Percentiles rank a stretch among this genome's conserved stretches.
Conservation (phyloP, 176 grass and related monocot species). For the Eleusine indica region DNA sequence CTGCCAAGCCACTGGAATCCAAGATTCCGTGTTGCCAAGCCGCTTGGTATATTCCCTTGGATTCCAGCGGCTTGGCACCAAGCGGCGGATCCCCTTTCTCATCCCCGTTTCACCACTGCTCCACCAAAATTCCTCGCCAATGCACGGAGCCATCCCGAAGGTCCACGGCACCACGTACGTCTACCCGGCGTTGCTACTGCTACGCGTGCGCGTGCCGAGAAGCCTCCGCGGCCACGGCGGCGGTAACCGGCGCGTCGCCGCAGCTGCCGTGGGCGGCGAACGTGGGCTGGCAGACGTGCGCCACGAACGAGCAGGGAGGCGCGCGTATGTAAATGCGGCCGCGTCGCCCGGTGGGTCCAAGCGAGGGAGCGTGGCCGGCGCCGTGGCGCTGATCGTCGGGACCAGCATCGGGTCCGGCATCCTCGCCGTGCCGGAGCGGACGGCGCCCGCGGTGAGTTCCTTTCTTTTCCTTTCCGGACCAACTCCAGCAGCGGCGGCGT, state of each 20-base stretch:
- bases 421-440: conserved; percentile 77
- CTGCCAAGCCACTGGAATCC: conserved; percentile 9
- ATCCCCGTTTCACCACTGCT: background rate
- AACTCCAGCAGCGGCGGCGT: background rate
- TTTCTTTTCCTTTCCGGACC: background rate
- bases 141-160: conserved; percentile 37
- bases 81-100: too few species aligned
- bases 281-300: background rate
- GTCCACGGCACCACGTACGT: background rate
- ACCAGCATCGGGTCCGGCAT: conserved; percentile 96
- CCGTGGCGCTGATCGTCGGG: conserved; percentile 72
- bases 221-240: background rate
- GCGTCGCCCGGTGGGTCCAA: conserved; percentile 4
- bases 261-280: background rate
- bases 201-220: background rate
- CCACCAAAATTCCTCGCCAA: background rate
- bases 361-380: conserved; percentile 68
- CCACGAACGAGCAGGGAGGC: background rate
- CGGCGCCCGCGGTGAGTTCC: conserved; percentile 65
- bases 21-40: background rate
- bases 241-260: background rate
- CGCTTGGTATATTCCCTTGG: too few species aligned
- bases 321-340: background rate
- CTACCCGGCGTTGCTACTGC: background rate
- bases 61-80: too few species aligned